Evolutionary conservation across 148 eudicot species (phyloP).

Genomic region (Linanthus parryae): DNA sequence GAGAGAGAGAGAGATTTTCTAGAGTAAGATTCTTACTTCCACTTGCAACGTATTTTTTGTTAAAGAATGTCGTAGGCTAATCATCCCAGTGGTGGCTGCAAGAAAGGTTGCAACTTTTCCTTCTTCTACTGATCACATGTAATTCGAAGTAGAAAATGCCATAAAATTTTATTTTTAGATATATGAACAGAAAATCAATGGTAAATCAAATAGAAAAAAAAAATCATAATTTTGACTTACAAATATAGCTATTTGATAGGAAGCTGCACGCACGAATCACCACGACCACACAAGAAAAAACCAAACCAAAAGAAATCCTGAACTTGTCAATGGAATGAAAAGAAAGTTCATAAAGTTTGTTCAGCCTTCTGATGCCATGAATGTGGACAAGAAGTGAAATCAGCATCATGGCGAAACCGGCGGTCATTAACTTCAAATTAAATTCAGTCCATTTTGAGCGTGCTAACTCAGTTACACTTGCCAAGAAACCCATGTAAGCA

Average conservation of each 20-base stretch:
- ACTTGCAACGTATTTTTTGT: slow-evolving; percentile 38
- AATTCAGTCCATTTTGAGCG: slow-evolving; percentile 98
- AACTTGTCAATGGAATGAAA: slow-evolving; percentile 19
- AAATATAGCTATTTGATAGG: slow-evolving; percentile 84
- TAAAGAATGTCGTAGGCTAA: slow-evolving; percentile 55
- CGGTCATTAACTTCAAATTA: slow-evolving; percentile 62
- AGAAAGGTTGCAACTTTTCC: slow-evolving; percentile 80
- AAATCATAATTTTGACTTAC: too few relatives aligned
- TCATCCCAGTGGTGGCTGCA: slow-evolving; percentile 65
- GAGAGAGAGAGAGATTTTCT: slow-evolving; percentile 9
- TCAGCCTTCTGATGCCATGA: slow-evolving; percentile 41
- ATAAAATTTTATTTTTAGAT: slow-evolving; percentile 6
- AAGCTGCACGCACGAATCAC: slow-evolving; percentile 75
- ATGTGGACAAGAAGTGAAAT: slow-evolving; percentile 57
- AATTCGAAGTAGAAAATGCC: slow-evolving; percentile 7
- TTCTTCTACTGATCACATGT: slow-evolving; percentile 79
- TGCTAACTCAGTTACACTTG: slow-evolving; percentile 75
- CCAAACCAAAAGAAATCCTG: slow-evolving; percentile 28
- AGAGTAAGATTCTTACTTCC: slow-evolving; percentile 47
- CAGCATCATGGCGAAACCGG: slow-evolving; percentile 59
- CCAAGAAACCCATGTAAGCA: slow-evolving; percentile 64
- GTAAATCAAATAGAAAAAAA: slow-evolving; percentile 8
- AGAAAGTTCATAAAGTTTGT: slow-evolving; percentile 24
- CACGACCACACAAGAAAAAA: slow-evolving; percentile 47
- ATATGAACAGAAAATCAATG: slow-evolving; percentile 4